Conservation (phyloP, 129 eudicot genomes). For the Mikania micrantha region DNA sequence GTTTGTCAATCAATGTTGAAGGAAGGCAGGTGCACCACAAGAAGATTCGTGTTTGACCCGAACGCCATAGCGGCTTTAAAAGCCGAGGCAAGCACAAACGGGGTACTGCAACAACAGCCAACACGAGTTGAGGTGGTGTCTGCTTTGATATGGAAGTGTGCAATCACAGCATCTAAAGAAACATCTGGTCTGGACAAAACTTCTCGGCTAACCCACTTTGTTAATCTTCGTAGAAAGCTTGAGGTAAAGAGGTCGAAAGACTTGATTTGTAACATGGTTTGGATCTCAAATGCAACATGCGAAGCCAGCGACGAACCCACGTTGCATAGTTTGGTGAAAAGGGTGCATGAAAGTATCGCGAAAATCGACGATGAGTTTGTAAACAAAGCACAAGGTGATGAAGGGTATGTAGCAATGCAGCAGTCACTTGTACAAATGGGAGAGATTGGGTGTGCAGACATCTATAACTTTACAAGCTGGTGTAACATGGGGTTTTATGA, state of each 20-base stretch:
- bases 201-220: not conserved
- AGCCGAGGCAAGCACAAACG: not conserved
- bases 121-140: constrained; percentile 13
- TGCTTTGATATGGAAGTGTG: constrained; percentile 20
- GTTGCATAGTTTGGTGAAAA: not conserved
- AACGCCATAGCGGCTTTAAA: not conserved
- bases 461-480: constrained; percentile 47
- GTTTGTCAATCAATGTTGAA: constrained; percentile 33
- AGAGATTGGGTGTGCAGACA: constrained; percentile 13
- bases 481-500: constrained; percentile 49
- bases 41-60: not conserved
- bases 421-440: not conserved
- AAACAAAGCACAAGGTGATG: constrained; percentile 5
- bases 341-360: constrained; percentile 2
- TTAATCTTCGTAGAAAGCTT: constrained; percentile 6
- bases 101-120: not conserved
- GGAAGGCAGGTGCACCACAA: constrained; percentile 32
- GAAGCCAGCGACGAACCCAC: not conserved
- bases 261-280: constrained; percentile 7
- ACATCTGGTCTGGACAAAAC: not conserved
- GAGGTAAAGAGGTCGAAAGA: not conserved
- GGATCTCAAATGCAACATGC: not conserved
- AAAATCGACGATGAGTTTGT: constrained; percentile 3
- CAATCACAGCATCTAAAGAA: constrained; percentile 4
- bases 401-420: not conserved